A percentile compares a stretch with the other conserved stretches of the same genome.
phyloP scores from a whole-genome alignment of 2,329 filamentous ascomycete species.

The Colletotrichum godetiae region DNA sequence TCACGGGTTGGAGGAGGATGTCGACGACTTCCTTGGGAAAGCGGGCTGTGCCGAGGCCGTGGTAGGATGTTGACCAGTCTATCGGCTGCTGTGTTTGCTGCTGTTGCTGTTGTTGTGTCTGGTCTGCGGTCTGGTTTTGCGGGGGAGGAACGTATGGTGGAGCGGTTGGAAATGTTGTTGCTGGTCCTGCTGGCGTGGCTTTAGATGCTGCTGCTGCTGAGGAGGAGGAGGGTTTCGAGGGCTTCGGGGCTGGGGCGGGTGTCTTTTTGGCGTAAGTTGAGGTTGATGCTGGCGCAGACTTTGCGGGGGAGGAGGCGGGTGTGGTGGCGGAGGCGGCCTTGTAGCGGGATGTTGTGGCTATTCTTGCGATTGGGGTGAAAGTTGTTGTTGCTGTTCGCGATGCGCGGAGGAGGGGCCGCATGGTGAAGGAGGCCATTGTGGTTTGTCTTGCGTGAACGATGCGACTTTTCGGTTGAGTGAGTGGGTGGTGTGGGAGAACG shows the following conservation, averaged over 20 bases:
- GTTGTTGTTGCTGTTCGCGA: neutral
- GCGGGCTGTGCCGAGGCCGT: conserved; percentile 77
- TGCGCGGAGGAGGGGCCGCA: conserved; percentile 32
- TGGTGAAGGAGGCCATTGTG: conserved; percentile 30
- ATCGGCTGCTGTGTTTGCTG: conserved; percentile 43
- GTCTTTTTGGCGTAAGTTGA: neutral
- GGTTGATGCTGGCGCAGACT: neutral
- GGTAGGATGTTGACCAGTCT: conserved; percentile 88
- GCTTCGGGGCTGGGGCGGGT: neutral
- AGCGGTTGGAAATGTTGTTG: conserved; percentile 4
- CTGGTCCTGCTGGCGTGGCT: neutral
- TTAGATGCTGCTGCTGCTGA: neutral
- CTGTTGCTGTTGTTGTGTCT: neutral
- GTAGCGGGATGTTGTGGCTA: neutral
- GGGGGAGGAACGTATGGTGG: neutral
- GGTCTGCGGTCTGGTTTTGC: neutral
- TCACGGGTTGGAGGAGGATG: conserved; percentile 75
- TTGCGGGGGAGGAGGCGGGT: neutral
- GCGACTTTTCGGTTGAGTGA: neutral
- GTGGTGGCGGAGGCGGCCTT: neutral
- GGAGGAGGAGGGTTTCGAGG: neutral
- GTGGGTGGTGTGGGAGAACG: too few species aligned
- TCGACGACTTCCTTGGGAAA: conserved; percentile 78
- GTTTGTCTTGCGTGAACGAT: neutral
- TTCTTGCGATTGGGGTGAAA: neutral